Percentiles rank a stretch among this genome's conserved stretches.
Conservation (phyloP, 2,329 filamentous ascomycete genomes). For the Cladosporium sp. region DNA sequence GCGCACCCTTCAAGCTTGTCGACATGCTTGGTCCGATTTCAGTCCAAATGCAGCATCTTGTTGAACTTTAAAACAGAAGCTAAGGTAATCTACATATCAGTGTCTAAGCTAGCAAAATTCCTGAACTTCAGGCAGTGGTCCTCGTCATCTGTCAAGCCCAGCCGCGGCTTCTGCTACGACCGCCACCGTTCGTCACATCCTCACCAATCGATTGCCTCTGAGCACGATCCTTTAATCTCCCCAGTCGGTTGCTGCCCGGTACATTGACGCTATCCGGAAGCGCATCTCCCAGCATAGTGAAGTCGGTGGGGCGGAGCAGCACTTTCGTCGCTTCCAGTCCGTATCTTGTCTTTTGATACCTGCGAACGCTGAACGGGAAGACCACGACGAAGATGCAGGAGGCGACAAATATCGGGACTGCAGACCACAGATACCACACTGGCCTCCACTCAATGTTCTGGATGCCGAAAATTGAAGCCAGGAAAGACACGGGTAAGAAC, state of each 20-base stretch:
- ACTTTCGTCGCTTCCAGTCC: slow-evolving; percentile 22
- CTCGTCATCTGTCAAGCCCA: too few species aligned
- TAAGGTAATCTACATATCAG: too few species aligned
- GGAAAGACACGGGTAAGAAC: slow-evolving; percentile 31
- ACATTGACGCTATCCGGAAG: slow-evolving; percentile 26
- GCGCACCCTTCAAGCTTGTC: too few species aligned
- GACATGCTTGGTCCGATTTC: too few species aligned
- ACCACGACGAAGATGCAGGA: slow-evolving; percentile 24
- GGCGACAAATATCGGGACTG: slow-evolving; percentile 27
- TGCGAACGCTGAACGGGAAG: slow-evolving; percentile 24
- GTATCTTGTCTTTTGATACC: slow-evolving; percentile 24
- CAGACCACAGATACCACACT: slow-evolving; percentile 30
- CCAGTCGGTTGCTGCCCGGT: slow-evolving; percentile 7
- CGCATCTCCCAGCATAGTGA: slow-evolving; percentile 31
- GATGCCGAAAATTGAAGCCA: slow-evolving; percentile 32
- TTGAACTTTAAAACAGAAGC: too few species aligned
- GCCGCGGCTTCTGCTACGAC: too few species aligned
- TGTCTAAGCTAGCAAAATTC: too few species aligned
- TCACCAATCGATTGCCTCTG: slow-evolving; percentile 10
- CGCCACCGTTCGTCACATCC: neutral
- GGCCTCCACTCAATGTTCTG: slow-evolving; percentile 27
- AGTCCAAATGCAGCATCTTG: too few species aligned
- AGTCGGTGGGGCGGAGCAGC: slow-evolving; percentile 23
- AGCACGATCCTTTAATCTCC: slow-evolving; percentile 6
- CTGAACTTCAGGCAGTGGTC: too few species aligned